Evolutionary conservation across 257 asterid species (phyloP).

Genomic region (Hygrophila difformis): DNA sequence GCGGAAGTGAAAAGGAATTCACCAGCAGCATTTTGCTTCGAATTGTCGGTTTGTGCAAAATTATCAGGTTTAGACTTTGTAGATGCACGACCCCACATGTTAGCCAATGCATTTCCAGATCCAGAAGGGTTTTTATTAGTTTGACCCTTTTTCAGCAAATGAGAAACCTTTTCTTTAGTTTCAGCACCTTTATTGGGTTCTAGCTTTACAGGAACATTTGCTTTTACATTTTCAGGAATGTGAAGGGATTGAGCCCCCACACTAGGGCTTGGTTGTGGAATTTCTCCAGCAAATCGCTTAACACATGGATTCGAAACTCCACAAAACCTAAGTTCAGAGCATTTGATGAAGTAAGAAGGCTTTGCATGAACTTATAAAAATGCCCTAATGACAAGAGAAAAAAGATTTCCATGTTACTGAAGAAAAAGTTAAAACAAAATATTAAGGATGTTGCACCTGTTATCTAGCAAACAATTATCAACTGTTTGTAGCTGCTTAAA

Average conservation of each 20-base stretch:
- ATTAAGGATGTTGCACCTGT: conserved; percentile 58
- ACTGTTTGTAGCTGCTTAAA: conserved; percentile 47
- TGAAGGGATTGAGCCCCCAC: conserved; percentile 26
- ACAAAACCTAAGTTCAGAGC: conserved; percentile 42
- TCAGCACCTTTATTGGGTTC: conserved; percentile 29
- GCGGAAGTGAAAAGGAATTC: neutral
- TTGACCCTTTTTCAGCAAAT: conserved; percentile 38
- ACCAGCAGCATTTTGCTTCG: conserved; percentile 52
- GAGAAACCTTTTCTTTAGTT: conserved; percentile 43
- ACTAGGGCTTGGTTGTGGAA: conserved; percentile 35
- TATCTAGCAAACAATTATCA: conserved; percentile 76
- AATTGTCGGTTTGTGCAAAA: conserved; percentile 27
- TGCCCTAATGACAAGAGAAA: neutral
- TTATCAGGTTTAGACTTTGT: conserved; percentile 45
- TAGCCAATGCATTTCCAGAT: conserved; percentile 58
- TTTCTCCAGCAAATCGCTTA: conserved; percentile 43
- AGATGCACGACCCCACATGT: conserved; percentile 92
- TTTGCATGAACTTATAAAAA: neutral
- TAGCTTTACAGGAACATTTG: conserved; percentile 26
- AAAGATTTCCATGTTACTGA: too few relatives aligned
- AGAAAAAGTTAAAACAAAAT: too few relatives aligned
- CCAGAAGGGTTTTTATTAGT: conserved; percentile 54
- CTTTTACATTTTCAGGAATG: conserved; percentile 34
- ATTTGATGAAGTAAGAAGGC: conserved; percentile 6
- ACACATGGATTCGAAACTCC: conserved; percentile 73